Conservation (phyloP, 2,329 filamentous ascomycete species). For the Pyrenochaeta sp. region DNA sequence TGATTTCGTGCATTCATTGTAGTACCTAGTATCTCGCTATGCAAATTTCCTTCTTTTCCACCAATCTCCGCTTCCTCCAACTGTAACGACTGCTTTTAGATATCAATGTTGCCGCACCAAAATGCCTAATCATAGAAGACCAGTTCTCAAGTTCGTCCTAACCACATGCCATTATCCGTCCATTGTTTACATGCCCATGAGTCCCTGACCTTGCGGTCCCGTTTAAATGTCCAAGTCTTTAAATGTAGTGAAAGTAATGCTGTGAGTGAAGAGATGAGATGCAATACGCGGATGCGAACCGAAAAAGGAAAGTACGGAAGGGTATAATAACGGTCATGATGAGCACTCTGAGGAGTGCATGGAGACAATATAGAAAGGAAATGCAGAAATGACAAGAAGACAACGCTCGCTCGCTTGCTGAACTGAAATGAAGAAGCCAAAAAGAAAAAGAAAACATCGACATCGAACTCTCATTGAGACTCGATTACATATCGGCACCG, state of each 20-base stretch:
- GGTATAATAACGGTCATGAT: constrained; percentile 42
- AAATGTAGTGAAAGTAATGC: constrained; percentile 19
- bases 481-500: constrained; percentile 56
- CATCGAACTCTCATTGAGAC: not conserved
- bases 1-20: constrained; percentile 14
- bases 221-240: constrained; percentile 27
- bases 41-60: not conserved
- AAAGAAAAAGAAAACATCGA: not conserved
- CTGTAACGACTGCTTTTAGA: constrained; percentile 14
- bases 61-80: not conserved
- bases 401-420: constrained; percentile 29
- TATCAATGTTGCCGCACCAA: constrained; percentile 7
- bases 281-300: constrained; percentile 8
- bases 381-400: constrained; percentile 9
- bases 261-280: constrained; percentile 15
- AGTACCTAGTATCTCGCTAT: constrained; percentile 8
- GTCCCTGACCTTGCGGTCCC: constrained; percentile 31
- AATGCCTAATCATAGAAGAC: constrained; percentile 5
- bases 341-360: constrained; percentile 12
- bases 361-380: constrained; percentile 11
- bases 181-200: constrained; percentile 8
- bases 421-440: constrained; percentile 7
- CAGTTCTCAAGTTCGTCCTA: not conserved
- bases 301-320: constrained; percentile 28
- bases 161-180: constrained; percentile 16